A percentile compares a stretch with the other conserved stretches of the same genome.
Evolutionary conservation across 345 rosid genomes (phyloP).

Genomic region (Dovyalis caffra): DNA sequence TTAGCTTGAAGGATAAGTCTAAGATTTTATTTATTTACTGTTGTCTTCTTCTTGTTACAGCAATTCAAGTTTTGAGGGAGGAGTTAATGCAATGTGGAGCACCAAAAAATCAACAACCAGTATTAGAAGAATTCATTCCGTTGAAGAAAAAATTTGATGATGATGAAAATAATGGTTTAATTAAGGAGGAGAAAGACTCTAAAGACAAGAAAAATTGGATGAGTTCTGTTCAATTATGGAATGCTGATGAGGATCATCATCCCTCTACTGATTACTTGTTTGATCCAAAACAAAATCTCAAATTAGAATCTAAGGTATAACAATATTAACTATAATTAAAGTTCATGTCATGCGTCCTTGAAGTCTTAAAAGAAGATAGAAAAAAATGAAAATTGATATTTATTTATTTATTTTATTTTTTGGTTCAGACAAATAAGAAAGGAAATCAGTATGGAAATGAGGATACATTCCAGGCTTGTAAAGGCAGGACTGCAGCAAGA

Average conservation of each 20-base stretch:
- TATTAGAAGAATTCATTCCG: conserved; percentile 73
- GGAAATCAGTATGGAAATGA: conserved; percentile 23
- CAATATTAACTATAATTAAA: background rate
- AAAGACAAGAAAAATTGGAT: conserved; percentile 66
- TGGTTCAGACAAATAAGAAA: conserved; percentile 44
- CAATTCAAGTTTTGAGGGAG: conserved; percentile 53
- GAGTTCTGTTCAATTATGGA: conserved; percentile 74
- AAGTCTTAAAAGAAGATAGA: conserved; percentile 1
- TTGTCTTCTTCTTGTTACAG: conserved; percentile 41
- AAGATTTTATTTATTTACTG: background rate
- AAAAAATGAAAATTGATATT: conserved; percentile 5
- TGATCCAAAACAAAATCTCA: conserved; percentile 34
- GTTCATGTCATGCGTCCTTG: background rate
- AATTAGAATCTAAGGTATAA: conserved; percentile 47
- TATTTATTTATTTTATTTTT: background rate
- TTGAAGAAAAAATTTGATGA: conserved; percentile 32
- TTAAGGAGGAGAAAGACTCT: conserved; percentile 35
- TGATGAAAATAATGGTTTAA: conserved; percentile 20
- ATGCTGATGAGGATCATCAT: conserved; percentile 27
- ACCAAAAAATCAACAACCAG: conserved; percentile 50
- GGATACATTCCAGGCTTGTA: conserved; percentile 34
- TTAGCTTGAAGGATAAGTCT: background rate
- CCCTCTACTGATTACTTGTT: conserved; percentile 21
- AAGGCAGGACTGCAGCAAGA: conserved; percentile 32
- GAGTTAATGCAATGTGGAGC: conserved; percentile 43